These are phyloP conservation scores for Trichosporon coremiiforme DNA, from an alignment of 1,284 basidiomycete species.

Conservation along the genomic window DNA sequence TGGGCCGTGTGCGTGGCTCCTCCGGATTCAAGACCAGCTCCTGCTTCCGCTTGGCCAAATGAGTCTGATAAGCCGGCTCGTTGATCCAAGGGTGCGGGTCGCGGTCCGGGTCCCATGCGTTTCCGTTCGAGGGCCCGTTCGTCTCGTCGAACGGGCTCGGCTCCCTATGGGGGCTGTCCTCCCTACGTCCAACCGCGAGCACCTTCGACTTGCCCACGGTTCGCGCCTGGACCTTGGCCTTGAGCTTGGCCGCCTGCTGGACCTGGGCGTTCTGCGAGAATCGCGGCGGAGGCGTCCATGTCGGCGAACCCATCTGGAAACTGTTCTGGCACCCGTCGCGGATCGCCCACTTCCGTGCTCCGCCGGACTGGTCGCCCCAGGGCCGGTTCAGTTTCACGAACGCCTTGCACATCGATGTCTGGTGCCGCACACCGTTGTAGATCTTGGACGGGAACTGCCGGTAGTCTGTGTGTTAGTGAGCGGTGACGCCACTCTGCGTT, in stretches of 20 bases:
- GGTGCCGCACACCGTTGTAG: conserved; percentile 58
- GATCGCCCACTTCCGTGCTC: conserved; percentile 56
- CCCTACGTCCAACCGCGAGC: conserved; percentile 39
- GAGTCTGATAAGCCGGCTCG: conserved; percentile 7
- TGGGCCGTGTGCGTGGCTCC: neutral
- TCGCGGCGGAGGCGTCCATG: neutral
- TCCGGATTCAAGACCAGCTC: neutral
- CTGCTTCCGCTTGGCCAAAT: conserved; percentile 10
- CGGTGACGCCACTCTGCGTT: neutral
- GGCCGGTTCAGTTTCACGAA: conserved; percentile 55
- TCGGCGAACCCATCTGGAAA: conserved; percentile 35
- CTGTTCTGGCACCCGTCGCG: conserved; percentile 53
- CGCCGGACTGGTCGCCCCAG: conserved; percentile 55
- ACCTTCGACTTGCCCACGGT: conserved; percentile 35
- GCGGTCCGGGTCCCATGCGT: conserved; percentile 25
- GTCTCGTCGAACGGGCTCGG: neutral
- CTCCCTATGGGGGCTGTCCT: conserved; percentile 7
- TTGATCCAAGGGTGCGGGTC: conserved; percentile 23
- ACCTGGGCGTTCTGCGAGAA: conserved; percentile 1
- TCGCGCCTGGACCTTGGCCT: neutral
- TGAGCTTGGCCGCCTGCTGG: neutral
- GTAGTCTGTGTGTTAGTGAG: conserved; percentile 43
- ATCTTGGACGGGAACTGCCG: conserved; percentile 55
- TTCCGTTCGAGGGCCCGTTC: conserved; percentile 25
- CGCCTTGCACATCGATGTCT: conserved; percentile 55